Percentiles rank a stretch among this genome's conserved stretches.
Evolutionary conservation across 495 filamentous ascomycete species (phyloP).

Genomic region (Apodospora peruviana): DNA sequence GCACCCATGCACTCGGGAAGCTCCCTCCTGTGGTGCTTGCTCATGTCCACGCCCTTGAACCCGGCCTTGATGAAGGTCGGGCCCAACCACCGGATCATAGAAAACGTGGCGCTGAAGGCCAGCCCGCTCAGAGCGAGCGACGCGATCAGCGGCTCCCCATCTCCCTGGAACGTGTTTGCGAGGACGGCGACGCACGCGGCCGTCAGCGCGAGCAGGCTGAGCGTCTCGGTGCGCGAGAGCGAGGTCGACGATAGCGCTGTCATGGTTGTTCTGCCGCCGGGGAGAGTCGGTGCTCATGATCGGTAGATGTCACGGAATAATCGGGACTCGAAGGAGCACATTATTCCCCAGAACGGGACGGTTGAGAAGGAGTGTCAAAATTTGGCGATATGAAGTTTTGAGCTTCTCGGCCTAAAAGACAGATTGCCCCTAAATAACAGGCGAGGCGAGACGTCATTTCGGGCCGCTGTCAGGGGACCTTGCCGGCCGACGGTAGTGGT

Average conservation of each 20-base stretch:
- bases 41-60: conserved; percentile 85
- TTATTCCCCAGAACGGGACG: too few relatives aligned
- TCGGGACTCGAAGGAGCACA: too few relatives aligned
- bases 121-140: conserved; percentile 82
- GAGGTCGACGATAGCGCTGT: conserved; percentile 16
- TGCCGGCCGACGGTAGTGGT: too few relatives aligned
- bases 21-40: conserved; percentile 62
- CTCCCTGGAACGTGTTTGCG: conserved; percentile 68
- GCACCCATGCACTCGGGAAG: conserved; percentile 98
- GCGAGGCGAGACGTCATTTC: too few relatives aligned
- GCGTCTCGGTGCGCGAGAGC: conserved; percentile 64
- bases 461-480: too few relatives aligned
- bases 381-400: too few relatives aligned
- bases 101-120: conserved; percentile 72
- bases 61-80: conserved; percentile 83
- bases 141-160: conserved; percentile 84
- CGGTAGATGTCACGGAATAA: too few relatives aligned
- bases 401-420: too few relatives aligned
- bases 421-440: too few relatives aligned
- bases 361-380: too few relatives aligned
- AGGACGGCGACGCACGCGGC: conserved; percentile 68
- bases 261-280: too few relatives aligned
- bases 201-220: conserved; percentile 63
- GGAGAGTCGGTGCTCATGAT: too few relatives aligned
- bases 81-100: conserved; percentile 92